Conservation (phyloP, 2,329 filamentous ascomycete species). For the Penicillium janthinellum region DNA sequence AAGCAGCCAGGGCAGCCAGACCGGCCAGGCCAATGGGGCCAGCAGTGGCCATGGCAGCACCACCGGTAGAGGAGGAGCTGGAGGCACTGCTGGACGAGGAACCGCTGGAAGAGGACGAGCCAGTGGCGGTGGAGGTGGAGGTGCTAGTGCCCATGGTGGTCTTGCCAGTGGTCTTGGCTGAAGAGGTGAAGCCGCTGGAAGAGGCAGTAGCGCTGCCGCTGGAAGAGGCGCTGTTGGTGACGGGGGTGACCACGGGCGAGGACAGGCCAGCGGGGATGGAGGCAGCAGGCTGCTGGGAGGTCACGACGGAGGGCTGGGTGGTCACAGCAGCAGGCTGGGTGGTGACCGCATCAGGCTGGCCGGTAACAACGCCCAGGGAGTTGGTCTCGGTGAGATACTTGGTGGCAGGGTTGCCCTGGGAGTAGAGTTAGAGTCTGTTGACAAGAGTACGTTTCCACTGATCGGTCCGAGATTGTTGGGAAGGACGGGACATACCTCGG, state of each 20-base stretch:
- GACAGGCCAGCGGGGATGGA: conserved; percentile 47
- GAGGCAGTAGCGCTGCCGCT: conserved; percentile 20
- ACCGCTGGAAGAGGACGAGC: conserved; percentile 11
- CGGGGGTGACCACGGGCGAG: conserved; percentile 30
- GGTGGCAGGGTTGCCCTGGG: conserved; percentile 48
- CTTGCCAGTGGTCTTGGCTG: conserved; percentile 5
- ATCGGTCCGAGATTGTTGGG: not conserved
- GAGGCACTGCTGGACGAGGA: conserved; percentile 13
- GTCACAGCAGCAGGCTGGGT: conserved; percentile 34
- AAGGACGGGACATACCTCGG: conserved; percentile 21
- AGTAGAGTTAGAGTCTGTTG: conserved; percentile 5
- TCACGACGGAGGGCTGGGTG: conserved; percentile 32
- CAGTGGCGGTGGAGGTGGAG: conserved; percentile 22
- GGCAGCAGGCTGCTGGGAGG: conserved; percentile 39
- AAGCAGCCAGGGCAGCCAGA: conserved; percentile 46
- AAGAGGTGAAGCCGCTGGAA: conserved; percentile 20
- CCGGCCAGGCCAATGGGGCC: conserved; percentile 45
- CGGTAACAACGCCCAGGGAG: conserved; percentile 53
- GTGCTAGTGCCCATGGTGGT: conserved; percentile 18
- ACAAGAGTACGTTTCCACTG: not conserved
- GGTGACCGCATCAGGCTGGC: conserved; percentile 43
- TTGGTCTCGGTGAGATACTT: conserved; percentile 52
- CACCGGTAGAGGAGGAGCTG: conserved; percentile 32
- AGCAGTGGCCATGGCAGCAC: conserved; percentile 40
- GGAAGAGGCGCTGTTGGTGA: conserved; percentile 24